Conservation (phyloP, 768 basidiomycete species). For the Trametes cubensis region DNA sequence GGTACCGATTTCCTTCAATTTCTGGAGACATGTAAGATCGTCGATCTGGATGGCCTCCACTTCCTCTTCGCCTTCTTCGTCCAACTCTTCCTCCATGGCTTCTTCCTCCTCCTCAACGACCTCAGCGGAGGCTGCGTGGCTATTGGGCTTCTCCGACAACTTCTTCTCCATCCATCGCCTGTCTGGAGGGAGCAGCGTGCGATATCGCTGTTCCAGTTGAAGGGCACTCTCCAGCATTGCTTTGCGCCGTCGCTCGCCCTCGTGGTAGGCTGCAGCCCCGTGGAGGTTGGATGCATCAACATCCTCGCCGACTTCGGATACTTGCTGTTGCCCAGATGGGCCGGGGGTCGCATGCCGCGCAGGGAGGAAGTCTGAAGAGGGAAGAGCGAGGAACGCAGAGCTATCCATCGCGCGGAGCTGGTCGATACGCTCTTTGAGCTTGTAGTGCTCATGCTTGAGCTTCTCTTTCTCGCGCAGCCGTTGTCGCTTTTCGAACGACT, state of each 20-base stretch:
- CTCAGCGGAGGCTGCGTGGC: not conserved
- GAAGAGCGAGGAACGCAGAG: conserved; percentile 65
- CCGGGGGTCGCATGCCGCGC: conserved; percentile 17
- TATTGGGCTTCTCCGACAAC: conserved; percentile 8
- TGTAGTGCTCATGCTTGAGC: conserved; percentile 89
- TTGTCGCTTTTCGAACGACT: conserved; percentile 82
- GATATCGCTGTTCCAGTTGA: conserved; percentile 70
- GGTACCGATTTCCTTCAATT: conserved; percentile 91
- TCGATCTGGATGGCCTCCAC: conserved; percentile 9
- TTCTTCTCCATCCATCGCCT: conserved; percentile 30
- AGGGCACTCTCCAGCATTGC: conserved; percentile 75
- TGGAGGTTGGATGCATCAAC: conserved; percentile 31
- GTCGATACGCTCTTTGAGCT: conserved; percentile 86
- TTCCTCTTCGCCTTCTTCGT: conserved; percentile 13
- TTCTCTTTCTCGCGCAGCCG: conserved; percentile 90
- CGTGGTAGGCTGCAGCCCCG: conserved; percentile 42
- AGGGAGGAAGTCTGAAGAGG: conserved; percentile 54
- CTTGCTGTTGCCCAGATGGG: conserved; percentile 20
- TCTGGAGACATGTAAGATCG: conserved; percentile 49
- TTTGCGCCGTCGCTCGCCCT: conserved; percentile 74
- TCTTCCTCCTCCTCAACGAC: conserved; percentile 12
- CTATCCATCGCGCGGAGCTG: conserved; percentile 77
- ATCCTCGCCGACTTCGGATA: conserved; percentile 28
- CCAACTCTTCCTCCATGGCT: conserved; percentile 14
- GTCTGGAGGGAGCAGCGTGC: conserved; percentile 72